Base-by-base conservation (phyloP, 192 early-diverging fungal species). In the Entomortierella chlamydospora region DNA sequence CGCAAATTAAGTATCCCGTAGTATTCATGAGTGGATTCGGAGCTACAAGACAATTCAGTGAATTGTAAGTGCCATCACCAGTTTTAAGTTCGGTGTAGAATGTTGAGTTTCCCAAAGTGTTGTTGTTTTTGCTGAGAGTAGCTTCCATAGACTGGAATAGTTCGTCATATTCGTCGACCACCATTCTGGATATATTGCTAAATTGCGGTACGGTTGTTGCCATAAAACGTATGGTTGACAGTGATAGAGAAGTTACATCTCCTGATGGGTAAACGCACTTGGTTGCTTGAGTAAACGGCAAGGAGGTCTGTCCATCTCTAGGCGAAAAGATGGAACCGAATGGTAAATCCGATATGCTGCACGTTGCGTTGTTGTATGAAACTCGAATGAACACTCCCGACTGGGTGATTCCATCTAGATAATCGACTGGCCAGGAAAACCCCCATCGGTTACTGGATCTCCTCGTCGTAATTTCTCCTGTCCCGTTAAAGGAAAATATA, bases 61-160 rank as follows among this genome's bases (percentile, higher is more conserved):
- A 12, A 20, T 57, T 18, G 55, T 13, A 1, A n/a, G 55, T 23
- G 18, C 4, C 7, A 20, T 20, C 31, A 31, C 22, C 17, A 3
- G 10, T 1, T 42, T 34, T 34, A 1, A 64, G 10, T 26, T 64
- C 62, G 2, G 33, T 8, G 17, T 53, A 39, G 2, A 64, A 15
- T 12, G 5, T 34, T 0, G 62, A 7, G 30, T 45, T 39, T 22
- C 12, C 15, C 25, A 5, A 0, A 26, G 30, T 34, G 1, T 42
- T 2, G 12, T 23, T 53, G 62, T 51, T 53, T 4, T 23, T 53
- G 62, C 34, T 53, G 33, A 64, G 1, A 5, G 47, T 5, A 13
- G 2, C 7, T 25, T 64, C 62, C 62, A 64, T 64, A 22, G 62
- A 30, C 33, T 64, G 50, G 2, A 64, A 29, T 42, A 64, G 4